Base-by-base conservation (phyloP, 805 yeast genomes). In the Kuraishia molischiana region DNA sequence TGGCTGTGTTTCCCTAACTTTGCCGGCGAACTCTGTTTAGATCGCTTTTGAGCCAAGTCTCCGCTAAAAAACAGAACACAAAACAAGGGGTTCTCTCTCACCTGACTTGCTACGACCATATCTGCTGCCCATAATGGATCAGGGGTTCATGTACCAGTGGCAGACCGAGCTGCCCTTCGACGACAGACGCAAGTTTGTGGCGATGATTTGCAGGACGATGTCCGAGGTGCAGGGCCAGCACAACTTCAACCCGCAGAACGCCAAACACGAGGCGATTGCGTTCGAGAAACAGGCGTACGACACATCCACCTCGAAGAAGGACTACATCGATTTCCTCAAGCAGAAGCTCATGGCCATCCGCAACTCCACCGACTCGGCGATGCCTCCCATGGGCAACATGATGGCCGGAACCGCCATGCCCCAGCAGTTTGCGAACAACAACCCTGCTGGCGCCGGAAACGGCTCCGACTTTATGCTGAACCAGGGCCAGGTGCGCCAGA, bases 221-320 rank as follows among this genome's bases (percentile, higher is more conserved):
- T 53, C 58, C 29, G 54, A 55, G 34, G 48, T 57, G 17, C 61
- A 57, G 38, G 64, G 64, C 2, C 42, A 49, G 17, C n/a, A n/a
- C n/a, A 46, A 37, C 26, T 57, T 56, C 22, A 47, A 53, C 8
- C 38, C 47, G 19, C 64, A 59, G 36, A 70, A 66, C 46, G 59
- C 72, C 47, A 70, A 67, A 47, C 57, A 66, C 3, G 64, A 77
- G 47, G 86, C 87, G 3, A 80, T 76, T 47, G 85, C 80, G 49
- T 80, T 78, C 46, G 92, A 82, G 52, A 72, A 76, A 41, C 74
- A 67, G 46, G 72, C 85, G 19, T 81, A 68, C 52, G 66, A 68
- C 39, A 75, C 75, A 40, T 66, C 85, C 10, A 65, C 67, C 8
- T 62, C 73, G 17, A 74, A 75, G 45, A 73, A 70, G 38, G 78